phyloP scores from a whole-genome alignment of 164 flowering plant genomes.

The Vitis rotundifolia region DNA sequence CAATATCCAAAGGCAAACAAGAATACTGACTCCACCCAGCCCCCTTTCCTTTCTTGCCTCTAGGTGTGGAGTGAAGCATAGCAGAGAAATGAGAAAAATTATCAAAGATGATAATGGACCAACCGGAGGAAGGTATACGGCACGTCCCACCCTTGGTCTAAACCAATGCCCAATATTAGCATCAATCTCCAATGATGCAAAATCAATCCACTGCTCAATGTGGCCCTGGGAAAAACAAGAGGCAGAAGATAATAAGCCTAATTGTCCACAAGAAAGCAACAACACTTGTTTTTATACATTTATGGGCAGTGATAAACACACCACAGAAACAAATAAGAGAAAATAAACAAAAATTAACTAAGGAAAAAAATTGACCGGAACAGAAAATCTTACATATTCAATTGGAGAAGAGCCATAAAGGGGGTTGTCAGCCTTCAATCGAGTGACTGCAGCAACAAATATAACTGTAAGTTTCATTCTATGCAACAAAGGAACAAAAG shows the following conservation, averaged over 20 bases:
- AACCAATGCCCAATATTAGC: slow-evolving; percentile 44
- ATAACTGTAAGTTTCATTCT: neutral
- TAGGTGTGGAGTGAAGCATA: no score
- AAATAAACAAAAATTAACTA: no score
- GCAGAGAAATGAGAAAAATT: neutral
- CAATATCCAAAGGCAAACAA: no score
- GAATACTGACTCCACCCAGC: no score
- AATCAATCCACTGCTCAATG: slow-evolving; percentile 89
- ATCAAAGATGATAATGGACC: slow-evolving; percentile 9
- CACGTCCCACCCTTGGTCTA: slow-evolving; percentile 51
- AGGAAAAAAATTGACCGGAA: no score
- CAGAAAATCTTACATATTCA: slow-evolving; percentile 59
- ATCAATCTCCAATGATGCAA: slow-evolving; percentile 72
- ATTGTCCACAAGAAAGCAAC: neutral
- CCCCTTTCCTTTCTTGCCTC: no score
- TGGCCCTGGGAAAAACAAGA: slow-evolving; percentile 41
- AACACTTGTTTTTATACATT: neutral
- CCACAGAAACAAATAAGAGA: neutral
- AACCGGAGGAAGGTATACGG: slow-evolving; percentile 51
- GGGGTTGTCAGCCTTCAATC: slow-evolving; percentile 55
- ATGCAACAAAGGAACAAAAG: neutral
- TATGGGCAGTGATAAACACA: neutral
- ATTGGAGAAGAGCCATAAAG: slow-evolving; percentile 67
- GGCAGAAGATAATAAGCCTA: no score
- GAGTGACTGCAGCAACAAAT: slow-evolving; percentile 54